Conservation (phyloP, 2,329 filamentous ascomycete genomes). For the Orbilia ellipsospora region DNA sequence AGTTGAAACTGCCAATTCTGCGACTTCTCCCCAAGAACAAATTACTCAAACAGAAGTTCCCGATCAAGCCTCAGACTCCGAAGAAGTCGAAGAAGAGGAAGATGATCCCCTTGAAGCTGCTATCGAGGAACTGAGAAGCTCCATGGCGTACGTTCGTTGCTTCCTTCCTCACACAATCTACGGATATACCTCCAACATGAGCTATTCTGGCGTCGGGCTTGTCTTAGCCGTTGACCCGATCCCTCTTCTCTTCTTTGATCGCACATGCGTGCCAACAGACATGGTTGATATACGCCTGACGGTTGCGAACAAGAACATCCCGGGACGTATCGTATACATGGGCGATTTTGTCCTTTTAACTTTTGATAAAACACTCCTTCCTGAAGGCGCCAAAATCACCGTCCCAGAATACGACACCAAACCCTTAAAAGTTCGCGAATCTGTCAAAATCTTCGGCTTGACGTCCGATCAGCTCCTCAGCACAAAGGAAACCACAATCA, state of each 20-base stretch:
- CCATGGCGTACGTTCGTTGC: conserved; percentile 58
- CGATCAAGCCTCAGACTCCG: conserved; percentile 2
- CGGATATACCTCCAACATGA: conserved; percentile 59
- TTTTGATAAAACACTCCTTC: conserved; percentile 58
- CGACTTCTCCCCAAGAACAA: conserved; percentile 20
- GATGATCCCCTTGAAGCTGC: conserved; percentile 57
- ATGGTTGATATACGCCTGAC: conserved; percentile 60
- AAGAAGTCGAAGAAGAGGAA: conserved; percentile 57
- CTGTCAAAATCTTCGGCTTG: conserved; percentile 58
- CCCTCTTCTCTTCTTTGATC: conserved; percentile 59
- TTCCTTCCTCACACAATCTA: conserved; percentile 59
- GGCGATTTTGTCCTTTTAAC: conserved; percentile 59
- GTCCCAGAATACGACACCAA: conserved; percentile 59
- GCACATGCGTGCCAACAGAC: conserved; percentile 59
- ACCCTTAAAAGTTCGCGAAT: conserved; percentile 59
- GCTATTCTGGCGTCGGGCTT: conserved; percentile 59
- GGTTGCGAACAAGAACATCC: conserved; percentile 59
- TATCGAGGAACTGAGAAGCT: conserved; percentile 58
- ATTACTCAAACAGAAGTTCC: conserved; percentile 11
- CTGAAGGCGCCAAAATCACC: conserved; percentile 56
- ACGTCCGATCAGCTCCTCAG: conserved; percentile 58
- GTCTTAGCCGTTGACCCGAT: conserved; percentile 59
- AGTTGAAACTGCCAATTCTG: conserved; percentile 2
- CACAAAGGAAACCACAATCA: conserved; percentile 59
- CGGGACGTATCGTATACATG: conserved; percentile 59